Conservation (phyloP, 345 rosid genomes). For the Erucastrum elatum region DNA sequence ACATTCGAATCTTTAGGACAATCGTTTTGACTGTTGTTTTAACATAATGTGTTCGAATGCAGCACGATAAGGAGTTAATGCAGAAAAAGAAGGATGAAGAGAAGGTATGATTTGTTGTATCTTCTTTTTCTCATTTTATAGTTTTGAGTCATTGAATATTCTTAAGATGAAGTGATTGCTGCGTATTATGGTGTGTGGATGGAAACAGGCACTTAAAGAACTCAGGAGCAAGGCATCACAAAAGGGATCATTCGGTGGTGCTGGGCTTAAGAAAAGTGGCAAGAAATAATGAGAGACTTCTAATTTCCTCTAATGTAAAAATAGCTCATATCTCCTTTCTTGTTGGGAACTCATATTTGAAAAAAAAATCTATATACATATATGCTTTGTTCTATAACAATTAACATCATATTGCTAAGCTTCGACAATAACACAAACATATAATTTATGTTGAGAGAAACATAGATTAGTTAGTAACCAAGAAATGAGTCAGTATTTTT, state of each 20-base stretch:
- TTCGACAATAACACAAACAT: background rate
- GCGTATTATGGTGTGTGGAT: background rate
- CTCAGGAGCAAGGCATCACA: slow-evolving; percentile 73
- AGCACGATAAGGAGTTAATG: slow-evolving; percentile 55
- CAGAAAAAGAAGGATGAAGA: slow-evolving; percentile 61
- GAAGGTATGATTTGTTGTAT: slow-evolving; percentile 41
- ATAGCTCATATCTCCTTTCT: slow-evolving; percentile 8
- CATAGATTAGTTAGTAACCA: no score
- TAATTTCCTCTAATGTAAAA: background rate
- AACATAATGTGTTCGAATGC: background rate
- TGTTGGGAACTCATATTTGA: background rate
- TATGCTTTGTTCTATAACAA: background rate
- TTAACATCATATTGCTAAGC: slow-evolving; percentile 3
- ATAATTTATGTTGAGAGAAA: no score
- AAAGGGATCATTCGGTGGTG: slow-evolving; percentile 77
- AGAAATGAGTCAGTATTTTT: no score
- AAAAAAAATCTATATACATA: background rate
- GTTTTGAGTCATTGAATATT: background rate
- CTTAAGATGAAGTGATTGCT: background rate
- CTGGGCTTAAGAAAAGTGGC: slow-evolving; percentile 93
- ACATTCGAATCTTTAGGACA: background rate
- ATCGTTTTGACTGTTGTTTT: background rate
- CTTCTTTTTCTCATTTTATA: background rate
- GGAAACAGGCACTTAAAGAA: slow-evolving; percentile 73
- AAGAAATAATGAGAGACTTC: slow-evolving; percentile 56